Percentiles rank a stretch among this genome's conserved stretches.
Evolutionary conservation across 495 filamentous ascomycete species (phyloP).

Genomic region (Pseudotulostoma volvatum): DNA sequence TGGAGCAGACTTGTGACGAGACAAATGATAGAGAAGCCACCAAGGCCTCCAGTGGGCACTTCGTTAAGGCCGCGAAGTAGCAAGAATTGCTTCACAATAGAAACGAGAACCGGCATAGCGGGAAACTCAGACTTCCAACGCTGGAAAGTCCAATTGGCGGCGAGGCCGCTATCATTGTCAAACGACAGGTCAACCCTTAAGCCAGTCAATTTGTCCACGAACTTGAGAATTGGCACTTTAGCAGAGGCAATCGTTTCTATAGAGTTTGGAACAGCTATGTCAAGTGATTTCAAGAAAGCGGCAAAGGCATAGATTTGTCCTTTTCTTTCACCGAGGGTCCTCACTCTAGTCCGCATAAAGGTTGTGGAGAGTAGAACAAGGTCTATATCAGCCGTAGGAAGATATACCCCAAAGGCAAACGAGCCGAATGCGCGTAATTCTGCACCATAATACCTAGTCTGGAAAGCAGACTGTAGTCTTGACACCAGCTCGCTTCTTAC

Average conservation of each 20-base stretch:
- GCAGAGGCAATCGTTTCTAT: constrained; percentile 53
- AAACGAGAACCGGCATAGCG: constrained; percentile 65
- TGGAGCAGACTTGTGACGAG: constrained; percentile 78
- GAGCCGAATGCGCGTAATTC: constrained; percentile 70
- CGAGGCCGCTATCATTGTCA: constrained; percentile 69
- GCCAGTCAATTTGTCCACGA: constrained; percentile 51
- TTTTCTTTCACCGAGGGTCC: constrained; percentile 27
- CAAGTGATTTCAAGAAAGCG: constrained; percentile 27
- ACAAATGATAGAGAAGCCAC: constrained; percentile 86
- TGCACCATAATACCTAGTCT: constrained; percentile 32
- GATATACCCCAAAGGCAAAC: constrained; percentile 75
- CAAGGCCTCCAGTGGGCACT: constrained; percentile 77
- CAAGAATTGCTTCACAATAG: constrained; percentile 82
- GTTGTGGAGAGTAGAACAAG: constrained; percentile 59
- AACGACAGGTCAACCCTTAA: constrained; percentile 84
- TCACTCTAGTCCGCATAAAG: constrained; percentile 31
- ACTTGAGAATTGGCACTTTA: constrained; percentile 89
- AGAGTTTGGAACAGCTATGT: constrained; percentile 33
- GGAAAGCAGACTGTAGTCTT: constrained; percentile 39
- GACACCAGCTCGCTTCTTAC: constrained; percentile 58
- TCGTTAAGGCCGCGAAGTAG: constrained; percentile 81
- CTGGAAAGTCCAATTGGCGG: constrained; percentile 62
- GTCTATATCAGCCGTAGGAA: constrained; percentile 88
- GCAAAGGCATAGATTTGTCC: constrained; percentile 35
- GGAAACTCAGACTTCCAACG: constrained; percentile 65